phyloP scores from a whole-genome alignment of 371 early-diverging fungal species.

The Conidiobolus incongruus region DNA sequence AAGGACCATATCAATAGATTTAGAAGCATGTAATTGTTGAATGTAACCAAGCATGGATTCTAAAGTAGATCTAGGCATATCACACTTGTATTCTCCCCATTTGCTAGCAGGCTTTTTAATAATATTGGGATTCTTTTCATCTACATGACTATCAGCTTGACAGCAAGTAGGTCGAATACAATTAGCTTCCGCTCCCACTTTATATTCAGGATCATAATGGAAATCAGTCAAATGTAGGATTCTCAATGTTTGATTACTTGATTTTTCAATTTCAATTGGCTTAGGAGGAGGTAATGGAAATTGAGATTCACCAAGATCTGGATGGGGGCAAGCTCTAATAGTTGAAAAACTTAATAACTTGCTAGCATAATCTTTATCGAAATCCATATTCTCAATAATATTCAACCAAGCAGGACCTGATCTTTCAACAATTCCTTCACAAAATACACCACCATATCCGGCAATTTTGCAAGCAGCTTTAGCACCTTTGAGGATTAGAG shows the following conservation, averaged over 20 bases:
- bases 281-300: neutral
- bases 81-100: conserved; percentile 10
- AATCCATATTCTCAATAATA: neutral
- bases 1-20: conserved; percentile 20
- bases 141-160: conserved; percentile 5
- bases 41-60: conserved; percentile 15
- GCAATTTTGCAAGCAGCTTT: no score
- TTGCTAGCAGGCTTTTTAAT: conserved; percentile 7
- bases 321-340: neutral
- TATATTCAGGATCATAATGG: conserved; percentile 2
- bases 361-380: neutral
- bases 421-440: no score
- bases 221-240: neutral
- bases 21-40: conserved; percentile 13
- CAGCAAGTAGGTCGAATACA: conserved; percentile 9
- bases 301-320: neutral
- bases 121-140: neutral
- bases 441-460: no score
- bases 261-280: neutral
- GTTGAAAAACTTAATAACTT: neutral
- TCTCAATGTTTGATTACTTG: neutral
- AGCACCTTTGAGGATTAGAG: no score
- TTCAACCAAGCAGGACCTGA: neutral
- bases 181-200: conserved; percentile 5
- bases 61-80: conserved; percentile 18